Conservation (phyloP, 1,284 basidiomycete species). For the Boletellus deceptivus region DNA sequence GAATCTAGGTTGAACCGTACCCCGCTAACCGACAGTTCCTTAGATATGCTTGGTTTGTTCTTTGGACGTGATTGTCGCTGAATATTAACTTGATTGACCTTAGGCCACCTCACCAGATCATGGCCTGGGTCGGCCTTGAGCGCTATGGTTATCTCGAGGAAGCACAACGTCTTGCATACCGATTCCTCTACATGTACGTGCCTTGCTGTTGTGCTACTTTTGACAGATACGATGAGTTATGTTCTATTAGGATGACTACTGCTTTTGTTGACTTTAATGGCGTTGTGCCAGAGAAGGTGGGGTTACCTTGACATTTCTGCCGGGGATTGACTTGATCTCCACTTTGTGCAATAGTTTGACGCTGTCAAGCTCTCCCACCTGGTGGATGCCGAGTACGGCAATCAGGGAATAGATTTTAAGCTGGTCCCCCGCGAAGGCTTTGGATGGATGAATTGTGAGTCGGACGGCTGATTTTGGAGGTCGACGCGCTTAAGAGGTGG, state of each 20-base stretch:
- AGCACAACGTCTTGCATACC: constrained; percentile 89
- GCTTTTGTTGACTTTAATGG: constrained; percentile 96
- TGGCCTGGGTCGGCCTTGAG: constrained; percentile 96
- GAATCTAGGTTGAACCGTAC: constrained; percentile 11
- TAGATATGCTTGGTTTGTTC: constrained; percentile 62
- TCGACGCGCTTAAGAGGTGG: constrained; percentile 22
- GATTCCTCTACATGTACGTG: constrained; percentile 93
- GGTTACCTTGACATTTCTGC: neutral
- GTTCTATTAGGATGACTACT: constrained; percentile 74
- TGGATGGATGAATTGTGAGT: constrained; percentile 91
- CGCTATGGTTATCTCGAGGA: constrained; percentile 95
- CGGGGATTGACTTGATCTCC: neutral
- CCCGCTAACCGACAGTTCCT: constrained; percentile 11
- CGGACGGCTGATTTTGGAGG: neutral
- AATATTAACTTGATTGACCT: constrained; percentile 6
- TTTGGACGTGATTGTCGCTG: neutral
- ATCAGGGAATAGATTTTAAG: constrained; percentile 97
- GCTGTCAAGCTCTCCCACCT: constrained; percentile 93
- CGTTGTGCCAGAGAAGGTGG: constrained; percentile 90
- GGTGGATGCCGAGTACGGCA: constrained; percentile 98
- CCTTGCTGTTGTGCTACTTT: neutral
- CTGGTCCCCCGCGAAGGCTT: constrained; percentile 96
- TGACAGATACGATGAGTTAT: constrained; percentile 2
- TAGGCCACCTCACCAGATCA: constrained; percentile 96
- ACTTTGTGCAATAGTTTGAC: constrained; percentile 65